Evolutionary conservation across 495 filamentous ascomycete species (phyloP), one percentile per base, ranked within the genome.

Genomic region (Xylaria venustula): DNA sequence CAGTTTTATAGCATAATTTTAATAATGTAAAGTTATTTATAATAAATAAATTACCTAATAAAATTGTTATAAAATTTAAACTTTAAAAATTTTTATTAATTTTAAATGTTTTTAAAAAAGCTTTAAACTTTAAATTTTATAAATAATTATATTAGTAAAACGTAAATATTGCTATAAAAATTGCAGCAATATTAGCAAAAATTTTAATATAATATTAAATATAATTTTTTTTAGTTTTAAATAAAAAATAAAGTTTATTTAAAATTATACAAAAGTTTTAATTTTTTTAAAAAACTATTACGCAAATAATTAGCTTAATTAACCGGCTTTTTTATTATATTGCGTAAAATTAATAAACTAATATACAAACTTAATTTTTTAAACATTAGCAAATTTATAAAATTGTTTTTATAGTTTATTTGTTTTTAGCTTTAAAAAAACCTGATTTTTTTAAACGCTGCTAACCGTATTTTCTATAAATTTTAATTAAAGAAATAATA

Each of bases 1-100:
- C 34, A 52, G 7, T 32, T 3, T n/a, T 52, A 32, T 52, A 52
- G 25, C n/a, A 52, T 52, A 34, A 17, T 32, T 52, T 52, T 52
- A 52, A 52, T 32, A 52, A 52, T 17, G 4, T 34, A 32, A 52
- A 52, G 17, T 19, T 12, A 5, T 28, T 32, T 32, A 32, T 34
- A 12, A 30, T n/a, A 3, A n/a, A 34, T 5, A 30, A 52, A 52
- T 4, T 17, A 17, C 17, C 34, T 7, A 52, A 52, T 52, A 34
- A 32, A 34, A 17, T 52, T 7, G 22, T 52, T 12, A 25, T 52
- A 52, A 32, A n/a, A 3, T 52, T 52, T 32, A 52, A 52, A 17
- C 30, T 52, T 32, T 7, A 52, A 32, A 52, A 34, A 2, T 5
- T 15, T 19, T 47, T 47, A 32, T 52, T 52, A 52, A 34, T 52